A percentile compares a stretch with the other conserved stretches of the same genome.
phyloP scores from a whole-genome alignment of 2,329 filamentous ascomycete species.

The Alternaria sp. region DNA sequence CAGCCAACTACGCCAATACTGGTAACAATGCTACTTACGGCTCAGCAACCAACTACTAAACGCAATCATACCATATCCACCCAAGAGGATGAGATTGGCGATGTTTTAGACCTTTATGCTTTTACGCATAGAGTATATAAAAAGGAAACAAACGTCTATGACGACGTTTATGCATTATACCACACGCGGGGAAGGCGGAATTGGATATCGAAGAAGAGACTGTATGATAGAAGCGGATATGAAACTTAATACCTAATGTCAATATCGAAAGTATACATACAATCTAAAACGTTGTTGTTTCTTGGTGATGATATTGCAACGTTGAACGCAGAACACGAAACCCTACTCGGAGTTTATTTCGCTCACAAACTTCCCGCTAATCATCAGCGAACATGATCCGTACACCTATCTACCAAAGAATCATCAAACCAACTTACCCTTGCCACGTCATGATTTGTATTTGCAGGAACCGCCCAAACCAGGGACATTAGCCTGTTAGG shows the following conservation, averaged over 20 bases:
- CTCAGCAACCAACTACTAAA: slow-evolving; percentile 24
- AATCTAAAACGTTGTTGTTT: not conserved
- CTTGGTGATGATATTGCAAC: not conserved
- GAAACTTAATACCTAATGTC: slow-evolving; percentile 27
- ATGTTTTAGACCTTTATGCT: not conserved
- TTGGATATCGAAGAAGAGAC: slow-evolving; percentile 2
- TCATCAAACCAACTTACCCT: not conserved
- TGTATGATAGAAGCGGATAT: slow-evolving; percentile 19
- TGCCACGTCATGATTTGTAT: not conserved
- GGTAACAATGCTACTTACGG: slow-evolving; percentile 51
- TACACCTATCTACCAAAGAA: no score
- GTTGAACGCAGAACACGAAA: not conserved
- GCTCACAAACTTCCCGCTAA: no score
- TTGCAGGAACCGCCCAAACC: no score
- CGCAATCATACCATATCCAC: not conserved
- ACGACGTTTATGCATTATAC: slow-evolving; percentile 37
- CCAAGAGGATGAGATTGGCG: not conserved
- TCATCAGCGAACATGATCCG: no score
- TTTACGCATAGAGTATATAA: not conserved
- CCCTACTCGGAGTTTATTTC: no score
- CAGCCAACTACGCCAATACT: slow-evolving; percentile 36
- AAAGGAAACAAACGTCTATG: no score
- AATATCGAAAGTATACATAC: not conserved
- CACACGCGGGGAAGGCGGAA: slow-evolving; percentile 21
- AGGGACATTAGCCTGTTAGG: no score